Conservation (phyloP, 306 rosid species). For the Medicago arabica region DNA sequence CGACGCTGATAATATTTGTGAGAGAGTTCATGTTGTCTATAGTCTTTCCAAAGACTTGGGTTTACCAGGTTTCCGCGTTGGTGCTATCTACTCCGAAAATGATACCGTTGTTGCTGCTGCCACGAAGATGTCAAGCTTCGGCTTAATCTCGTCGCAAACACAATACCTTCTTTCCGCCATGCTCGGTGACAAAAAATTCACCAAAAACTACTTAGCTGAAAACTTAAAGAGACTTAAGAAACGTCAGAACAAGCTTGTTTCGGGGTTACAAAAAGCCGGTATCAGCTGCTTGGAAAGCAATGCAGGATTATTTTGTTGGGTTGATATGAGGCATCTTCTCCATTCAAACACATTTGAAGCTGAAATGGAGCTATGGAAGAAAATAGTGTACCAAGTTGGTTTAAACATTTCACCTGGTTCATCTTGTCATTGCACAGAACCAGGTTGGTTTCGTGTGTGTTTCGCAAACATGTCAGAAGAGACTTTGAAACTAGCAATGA, state of each 20-base stretch:
- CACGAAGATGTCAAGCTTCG: conserved; percentile 90
- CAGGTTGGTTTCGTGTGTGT: conserved; percentile 88
- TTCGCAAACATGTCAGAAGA: conserved; percentile 77
- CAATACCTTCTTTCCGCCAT: conserved; percentile 74
- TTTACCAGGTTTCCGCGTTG: conserved; percentile 83
- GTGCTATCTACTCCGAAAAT: conserved; percentile 74
- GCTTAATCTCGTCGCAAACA: conserved; percentile 77
- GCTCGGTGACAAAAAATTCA: conserved; percentile 72
- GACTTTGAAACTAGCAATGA: conserved; percentile 68
- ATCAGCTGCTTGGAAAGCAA: conserved; percentile 69
- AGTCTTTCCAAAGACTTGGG: conserved; percentile 93
- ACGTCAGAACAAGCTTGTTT: conserved; percentile 59
- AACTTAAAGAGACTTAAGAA: conserved; percentile 65
- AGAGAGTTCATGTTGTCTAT: conserved; percentile 74
- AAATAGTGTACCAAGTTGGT: conserved; percentile 67
- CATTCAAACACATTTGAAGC: conserved; percentile 65
- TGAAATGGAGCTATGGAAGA: conserved; percentile 84
- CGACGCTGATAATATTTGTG: conserved; percentile 22
- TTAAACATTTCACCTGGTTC: conserved; percentile 81
- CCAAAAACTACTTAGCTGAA: conserved; percentile 56
- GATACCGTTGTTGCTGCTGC: conserved; percentile 67
- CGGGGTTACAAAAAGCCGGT: conserved; percentile 61
- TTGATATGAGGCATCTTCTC: conserved; percentile 71
- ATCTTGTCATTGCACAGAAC: conserved; percentile 79
- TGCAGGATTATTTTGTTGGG: conserved; percentile 85